Evolutionary conservation across 176 grass and related monocot species (phyloP).

Genomic region (Triticum urartu): DNA sequence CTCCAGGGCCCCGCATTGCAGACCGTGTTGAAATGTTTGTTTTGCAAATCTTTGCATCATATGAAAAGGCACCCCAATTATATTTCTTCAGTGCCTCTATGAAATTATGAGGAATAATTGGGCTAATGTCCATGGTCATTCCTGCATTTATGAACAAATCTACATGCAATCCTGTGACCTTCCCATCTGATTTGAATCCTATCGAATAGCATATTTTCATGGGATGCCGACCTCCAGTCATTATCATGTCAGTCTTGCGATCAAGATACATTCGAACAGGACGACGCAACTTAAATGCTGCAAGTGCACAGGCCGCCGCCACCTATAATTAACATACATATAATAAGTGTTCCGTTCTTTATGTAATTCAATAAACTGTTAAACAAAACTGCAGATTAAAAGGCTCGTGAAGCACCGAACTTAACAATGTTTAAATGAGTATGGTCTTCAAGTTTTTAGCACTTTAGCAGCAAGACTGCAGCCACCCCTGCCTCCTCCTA

Average conservation of each 20-base stretch:
- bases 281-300: slow-evolving; percentile 71
- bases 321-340: slow-evolving; percentile 50
- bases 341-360: background rate
- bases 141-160: slow-evolving; percentile 90
- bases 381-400: background rate
- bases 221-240: slow-evolving; percentile 90
- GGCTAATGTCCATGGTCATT: slow-evolving; percentile 65
- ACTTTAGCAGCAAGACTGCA: background rate
- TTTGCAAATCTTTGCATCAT: slow-evolving; percentile 82
- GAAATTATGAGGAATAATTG: slow-evolving; percentile 66
- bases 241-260: slow-evolving; percentile 90
- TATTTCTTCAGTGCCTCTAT: slow-evolving; percentile 82
- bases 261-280: slow-evolving; percentile 94
- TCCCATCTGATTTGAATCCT: slow-evolving; percentile 84
- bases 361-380: background rate
- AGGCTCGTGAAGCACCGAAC: background rate
- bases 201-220: slow-evolving; percentile 96
- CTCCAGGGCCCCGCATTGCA: slow-evolving; percentile 91
- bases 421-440: background rate
- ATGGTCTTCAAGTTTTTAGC: background rate
- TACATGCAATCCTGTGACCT: slow-evolving; percentile 88
- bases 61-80: slow-evolving; percentile 94
- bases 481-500: background rate
- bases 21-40: slow-evolving; percentile 79
- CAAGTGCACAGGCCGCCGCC: slow-evolving; percentile 86